Conservation (phyloP, 768 basidiomycete genomes). For the Flagelloscypha sp. region DNA sequence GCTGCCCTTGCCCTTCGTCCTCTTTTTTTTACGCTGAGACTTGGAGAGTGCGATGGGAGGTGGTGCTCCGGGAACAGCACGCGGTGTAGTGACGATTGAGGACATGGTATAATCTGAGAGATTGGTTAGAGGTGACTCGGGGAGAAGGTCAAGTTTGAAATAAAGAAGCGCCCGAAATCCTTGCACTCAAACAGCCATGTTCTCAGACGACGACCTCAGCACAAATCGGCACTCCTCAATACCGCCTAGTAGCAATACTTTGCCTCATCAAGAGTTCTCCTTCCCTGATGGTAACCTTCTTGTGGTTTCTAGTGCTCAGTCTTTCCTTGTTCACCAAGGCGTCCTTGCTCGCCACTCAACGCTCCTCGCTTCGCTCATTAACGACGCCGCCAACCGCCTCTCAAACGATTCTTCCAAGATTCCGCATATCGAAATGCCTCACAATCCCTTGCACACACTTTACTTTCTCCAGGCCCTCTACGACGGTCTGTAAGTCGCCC, state of each 20-base stretch:
- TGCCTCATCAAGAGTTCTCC: constrained; percentile 44
- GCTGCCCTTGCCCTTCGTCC: constrained; percentile 36
- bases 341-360: constrained; percentile 57
- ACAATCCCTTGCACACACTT: constrained; percentile 47
- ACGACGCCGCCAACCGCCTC: constrained; percentile 20
- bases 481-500: constrained; percentile 53
- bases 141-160: too few species aligned
- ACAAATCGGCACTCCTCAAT: constrained; percentile 30
- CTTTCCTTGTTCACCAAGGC: constrained; percentile 65
- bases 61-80: constrained; percentile 73
- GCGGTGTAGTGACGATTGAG: constrained; percentile 31
- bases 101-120: too few species aligned
- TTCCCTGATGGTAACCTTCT: constrained; percentile 68
- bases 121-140: too few species aligned
- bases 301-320: constrained; percentile 44
- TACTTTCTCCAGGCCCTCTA: constrained; percentile 58
- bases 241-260: constrained; percentile 14
- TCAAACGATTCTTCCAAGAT: constrained; percentile 39
- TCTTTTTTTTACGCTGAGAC: constrained; percentile 61
- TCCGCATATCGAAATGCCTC: constrained; percentile 44
- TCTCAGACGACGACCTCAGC: constrained; percentile 33
- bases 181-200: too few species aligned
- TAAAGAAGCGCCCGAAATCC: too few species aligned
- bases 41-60: constrained; percentile 53
- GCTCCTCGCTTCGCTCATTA: constrained; percentile 35